These are phyloP conservation scores for Leucoagaricus sp. DNA, from an alignment of 1,284 basidiomycete genomes.

Conservation along the genomic window DNA sequence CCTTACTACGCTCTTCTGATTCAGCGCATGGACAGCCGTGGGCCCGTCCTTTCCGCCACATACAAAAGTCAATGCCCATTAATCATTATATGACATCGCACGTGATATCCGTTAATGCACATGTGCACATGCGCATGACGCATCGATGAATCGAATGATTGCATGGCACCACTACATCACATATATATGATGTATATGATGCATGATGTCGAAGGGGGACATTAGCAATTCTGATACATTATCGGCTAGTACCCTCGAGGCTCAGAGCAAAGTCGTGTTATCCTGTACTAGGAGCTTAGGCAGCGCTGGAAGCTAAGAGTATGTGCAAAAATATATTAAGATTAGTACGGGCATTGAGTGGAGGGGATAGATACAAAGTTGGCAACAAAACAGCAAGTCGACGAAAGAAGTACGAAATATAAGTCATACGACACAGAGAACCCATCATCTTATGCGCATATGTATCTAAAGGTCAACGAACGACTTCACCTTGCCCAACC, in stretches of 20 bases:
- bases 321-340: background rate
- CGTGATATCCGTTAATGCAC: too few species aligned
- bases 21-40: too few species aligned
- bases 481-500: slow-evolving; percentile 83
- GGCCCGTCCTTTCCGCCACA: too few species aligned
- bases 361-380: slow-evolving; percentile 2
- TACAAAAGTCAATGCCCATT: background rate
- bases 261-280: too few species aligned
- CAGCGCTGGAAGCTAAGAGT: too few species aligned
- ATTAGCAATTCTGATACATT: background rate
- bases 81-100: background rate
- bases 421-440: background rate
- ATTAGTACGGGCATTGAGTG: background rate
- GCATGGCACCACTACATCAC: too few species aligned
- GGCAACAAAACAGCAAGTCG: background rate
- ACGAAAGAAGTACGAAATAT: background rate
- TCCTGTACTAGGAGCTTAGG: too few species aligned
- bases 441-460: background rate
- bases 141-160: too few species aligned
- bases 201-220: too few species aligned
- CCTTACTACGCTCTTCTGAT: background rate
- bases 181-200: too few species aligned
- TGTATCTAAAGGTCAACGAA: slow-evolving; percentile 72
- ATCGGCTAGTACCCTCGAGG: too few species aligned
- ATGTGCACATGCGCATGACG: too few species aligned